Conservation (phyloP, 2,329 filamentous ascomycete genomes). For the Zymoseptoria tritici region DNA sequence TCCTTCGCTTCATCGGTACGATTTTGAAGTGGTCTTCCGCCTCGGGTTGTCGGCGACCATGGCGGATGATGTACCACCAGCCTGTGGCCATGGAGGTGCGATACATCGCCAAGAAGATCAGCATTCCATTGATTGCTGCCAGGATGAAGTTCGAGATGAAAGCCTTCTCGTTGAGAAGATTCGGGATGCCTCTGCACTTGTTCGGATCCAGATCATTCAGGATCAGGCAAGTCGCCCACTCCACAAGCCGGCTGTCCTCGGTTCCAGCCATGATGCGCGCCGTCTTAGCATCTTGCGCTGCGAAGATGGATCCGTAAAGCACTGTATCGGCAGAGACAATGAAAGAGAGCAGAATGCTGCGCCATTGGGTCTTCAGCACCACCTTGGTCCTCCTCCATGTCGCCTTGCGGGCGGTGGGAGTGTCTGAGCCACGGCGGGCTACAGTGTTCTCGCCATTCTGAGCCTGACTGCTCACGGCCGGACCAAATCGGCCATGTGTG, state of each 20-base stretch:
- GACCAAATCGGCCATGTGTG: not conserved
- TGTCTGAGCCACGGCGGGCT: not conserved
- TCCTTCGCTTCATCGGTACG: constrained; percentile 11
- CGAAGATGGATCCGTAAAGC: constrained; percentile 75
- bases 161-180: constrained; percentile 57
- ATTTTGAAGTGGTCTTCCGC: constrained; percentile 11
- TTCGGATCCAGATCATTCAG: constrained; percentile 51
- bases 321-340: constrained; percentile 74
- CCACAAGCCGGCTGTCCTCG: constrained; percentile 41
- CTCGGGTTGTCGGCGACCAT: constrained; percentile 4
- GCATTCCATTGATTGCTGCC: constrained; percentile 70
- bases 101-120: constrained; percentile 67
- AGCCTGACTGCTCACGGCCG: not conserved
- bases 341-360: constrained; percentile 70
- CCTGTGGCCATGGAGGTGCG: constrained; percentile 68
- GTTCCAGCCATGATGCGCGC: constrained; percentile 41
- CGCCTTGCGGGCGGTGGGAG: constrained; percentile 8
- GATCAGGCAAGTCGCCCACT: constrained; percentile 62
- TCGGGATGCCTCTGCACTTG: constrained; percentile 52
- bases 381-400: constrained; percentile 62
- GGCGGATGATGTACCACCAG: constrained; percentile 55
- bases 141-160: constrained; percentile 67
- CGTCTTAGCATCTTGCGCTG: constrained; percentile 60
- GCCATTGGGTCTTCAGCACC: constrained; percentile 74
- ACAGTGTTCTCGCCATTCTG: constrained; percentile 3